Evolutionary conservation across 768 basidiomycete genomes (phyloP).

Genomic region (Suillus plorans): DNA sequence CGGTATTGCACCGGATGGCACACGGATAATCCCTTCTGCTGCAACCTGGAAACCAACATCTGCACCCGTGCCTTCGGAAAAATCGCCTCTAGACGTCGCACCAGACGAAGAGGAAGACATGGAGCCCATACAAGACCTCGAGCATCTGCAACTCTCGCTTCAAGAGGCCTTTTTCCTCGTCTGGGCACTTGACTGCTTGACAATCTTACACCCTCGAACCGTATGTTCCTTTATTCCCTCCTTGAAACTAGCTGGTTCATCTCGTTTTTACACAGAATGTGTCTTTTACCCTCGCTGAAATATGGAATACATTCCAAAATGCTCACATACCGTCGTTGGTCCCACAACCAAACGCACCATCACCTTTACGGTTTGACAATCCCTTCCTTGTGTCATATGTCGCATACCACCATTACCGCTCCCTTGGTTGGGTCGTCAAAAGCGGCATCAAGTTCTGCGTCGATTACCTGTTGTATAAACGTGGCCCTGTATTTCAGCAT

Average conservation of each 20-base stretch:
- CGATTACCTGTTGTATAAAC: constrained; percentile 91
- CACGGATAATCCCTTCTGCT: constrained; percentile 64
- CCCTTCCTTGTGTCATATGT: constrained; percentile 90
- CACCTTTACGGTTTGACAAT: constrained; percentile 69
- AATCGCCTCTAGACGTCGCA: constrained; percentile 28
- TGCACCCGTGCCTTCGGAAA: constrained; percentile 18
- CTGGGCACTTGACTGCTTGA: constrained; percentile 83
- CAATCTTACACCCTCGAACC: constrained; percentile 60
- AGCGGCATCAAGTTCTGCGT: constrained; percentile 97
- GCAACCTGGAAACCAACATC: constrained; percentile 72
- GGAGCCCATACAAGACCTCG: constrained; percentile 66
- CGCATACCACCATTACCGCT: constrained; percentile 92
- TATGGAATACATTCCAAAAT: constrained; percentile 66
- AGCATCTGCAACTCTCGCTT: constrained; percentile 88
- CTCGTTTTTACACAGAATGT: constrained; percentile 40
- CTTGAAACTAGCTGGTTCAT: constrained; percentile 5
- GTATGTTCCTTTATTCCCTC: constrained; percentile 42
- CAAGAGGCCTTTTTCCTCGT: constrained; percentile 88
- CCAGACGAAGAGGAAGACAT: constrained; percentile 42
- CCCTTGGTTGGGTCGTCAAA: constrained; percentile 96
- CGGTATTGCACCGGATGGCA: constrained; percentile 50
- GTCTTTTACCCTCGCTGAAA: constrained; percentile 52
- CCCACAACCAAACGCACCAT: constrained; percentile 24
- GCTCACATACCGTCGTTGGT: constrained; percentile 46
- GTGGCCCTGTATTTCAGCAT: constrained; percentile 92